These are phyloP conservation scores for Colletotrichum tamarilloi DNA, from an alignment of 2,329 filamentous ascomycete species.

Conservation along the genomic window DNA sequence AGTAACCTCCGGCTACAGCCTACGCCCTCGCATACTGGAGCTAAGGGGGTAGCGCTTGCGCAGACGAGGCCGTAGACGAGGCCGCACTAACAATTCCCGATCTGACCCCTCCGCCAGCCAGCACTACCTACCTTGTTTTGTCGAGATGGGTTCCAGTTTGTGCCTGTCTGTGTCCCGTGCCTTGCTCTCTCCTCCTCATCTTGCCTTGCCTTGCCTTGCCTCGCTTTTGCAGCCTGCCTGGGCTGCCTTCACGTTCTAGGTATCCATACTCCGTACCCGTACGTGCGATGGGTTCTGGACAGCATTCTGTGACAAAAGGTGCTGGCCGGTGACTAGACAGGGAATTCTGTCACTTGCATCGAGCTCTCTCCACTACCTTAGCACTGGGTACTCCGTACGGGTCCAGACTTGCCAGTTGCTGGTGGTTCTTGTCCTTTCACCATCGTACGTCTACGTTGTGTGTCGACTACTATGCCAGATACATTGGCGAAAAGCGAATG, in stretches of 20 bases:
- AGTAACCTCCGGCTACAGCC: not conserved
- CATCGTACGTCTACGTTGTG: not conserved
- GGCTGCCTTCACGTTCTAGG: not conserved
- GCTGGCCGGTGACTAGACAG: not conserved
- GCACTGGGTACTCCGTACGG: not conserved
- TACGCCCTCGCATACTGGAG: not conserved
- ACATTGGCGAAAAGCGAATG: not conserved
- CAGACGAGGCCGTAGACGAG: conserved; percentile 8
- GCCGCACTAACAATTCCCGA: conserved; percentile 8
- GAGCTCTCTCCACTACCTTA: not conserved
- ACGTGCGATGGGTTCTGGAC: not conserved
- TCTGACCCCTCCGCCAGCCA: conserved; percentile 4
- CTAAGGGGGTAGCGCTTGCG: not conserved
- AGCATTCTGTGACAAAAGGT: not conserved
- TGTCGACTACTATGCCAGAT: not conserved
- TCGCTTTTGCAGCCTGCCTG: not conserved
- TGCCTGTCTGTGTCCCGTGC: not conserved
- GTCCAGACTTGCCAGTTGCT: not conserved
- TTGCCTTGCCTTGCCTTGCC: not conserved
- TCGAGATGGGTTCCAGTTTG: not conserved
- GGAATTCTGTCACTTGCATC: conserved; percentile 9
- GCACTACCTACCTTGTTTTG: not conserved
- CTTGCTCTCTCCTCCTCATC: not conserved
- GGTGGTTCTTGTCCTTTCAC: not conserved
- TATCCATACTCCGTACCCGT: not conserved